These are phyloP conservation scores for Debaryomycetaceae sp. DNA, from an alignment of 1,139 yeast species.

Conservation along the genomic window DNA sequence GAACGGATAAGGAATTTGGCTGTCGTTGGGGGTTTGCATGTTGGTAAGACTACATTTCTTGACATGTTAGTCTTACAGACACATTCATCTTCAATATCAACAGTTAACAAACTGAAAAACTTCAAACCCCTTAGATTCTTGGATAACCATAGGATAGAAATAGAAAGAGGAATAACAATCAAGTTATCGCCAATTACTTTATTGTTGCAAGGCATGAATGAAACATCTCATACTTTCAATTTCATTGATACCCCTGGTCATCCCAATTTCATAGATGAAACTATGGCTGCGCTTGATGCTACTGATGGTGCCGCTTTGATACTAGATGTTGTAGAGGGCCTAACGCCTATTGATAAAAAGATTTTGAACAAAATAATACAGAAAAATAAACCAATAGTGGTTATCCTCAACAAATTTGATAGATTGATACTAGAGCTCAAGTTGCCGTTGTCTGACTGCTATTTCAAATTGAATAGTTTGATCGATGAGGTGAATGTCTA, in stretches of 20 bases:
- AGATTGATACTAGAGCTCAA: constrained; percentile 72
- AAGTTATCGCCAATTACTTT: constrained; percentile 63
- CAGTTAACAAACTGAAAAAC: constrained; percentile 23
- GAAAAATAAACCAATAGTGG: constrained; percentile 47
- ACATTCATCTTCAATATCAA: constrained; percentile 39
- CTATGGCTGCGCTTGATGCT: constrained; percentile 51
- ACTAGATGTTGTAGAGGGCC: constrained; percentile 84
- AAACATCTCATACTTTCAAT: constrained; percentile 57
- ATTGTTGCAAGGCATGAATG: constrained; percentile 53
- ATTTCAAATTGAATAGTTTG: constrained; percentile 57
- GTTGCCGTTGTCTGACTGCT: constrained; percentile 72
- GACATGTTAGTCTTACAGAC: constrained; percentile 67
- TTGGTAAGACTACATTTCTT: constrained; percentile 85
- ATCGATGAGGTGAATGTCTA: constrained; percentile 63
- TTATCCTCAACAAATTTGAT: constrained; percentile 82
- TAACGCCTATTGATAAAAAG: constrained; percentile 50
- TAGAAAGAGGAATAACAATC: constrained; percentile 66
- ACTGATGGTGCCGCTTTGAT: constrained; percentile 69
- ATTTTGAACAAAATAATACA: constrained; percentile 48
- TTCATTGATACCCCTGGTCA: constrained; percentile 92
- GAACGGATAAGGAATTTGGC: constrained; percentile 76
- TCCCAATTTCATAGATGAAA: constrained; percentile 75
- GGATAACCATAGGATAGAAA: constrained; percentile 69
- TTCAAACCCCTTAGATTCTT: constrained; percentile 55
- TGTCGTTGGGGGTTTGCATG: constrained; percentile 73